Base-by-base conservation (phyloP, 345 rosid genomes). In the Lepidium didymum region DNA sequence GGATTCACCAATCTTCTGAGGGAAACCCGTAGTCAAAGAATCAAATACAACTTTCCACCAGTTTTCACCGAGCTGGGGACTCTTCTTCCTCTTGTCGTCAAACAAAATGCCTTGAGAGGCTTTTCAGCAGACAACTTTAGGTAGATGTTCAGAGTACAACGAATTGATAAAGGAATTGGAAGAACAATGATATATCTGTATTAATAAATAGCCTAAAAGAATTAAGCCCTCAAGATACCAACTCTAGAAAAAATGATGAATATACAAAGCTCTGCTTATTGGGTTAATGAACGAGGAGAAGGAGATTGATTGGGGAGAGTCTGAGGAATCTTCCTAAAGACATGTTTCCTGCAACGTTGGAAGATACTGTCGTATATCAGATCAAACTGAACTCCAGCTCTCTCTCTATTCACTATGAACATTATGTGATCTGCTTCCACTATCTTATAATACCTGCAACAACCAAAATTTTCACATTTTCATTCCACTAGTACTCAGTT, bases 331-430 rank as follows among this genome's bases (percentile, higher is more conserved):
- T 77, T 89, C 71, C 87, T 89, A 70, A 84, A 83, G 3, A 80
- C 90, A 74, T 95, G 96, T 67, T 94, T 95, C 74, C 97, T 81
- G 78, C 99, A 95, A 23, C 96, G 91, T 72, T 91, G 85, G 54
- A 95, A 95, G 70, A 95, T 95, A 82, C 88, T 83, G 71, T 95
- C 99, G 16, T 95, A 95, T 52, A 91, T 85, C 12, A 89, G 70
- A 81, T 95, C 99, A 16, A 91, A 95, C 62, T 87, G 90, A 41
- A 89, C 84, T 60, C 97, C 96, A 4, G 99, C 97, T 82, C 99
- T 89, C 45, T 95, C 99, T 58, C 96, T 77, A 51, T 87, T 95
- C 54, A 95, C 79, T 19, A 95, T 85, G 81, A 95, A 91, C 55
- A 81, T 62, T 55, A 95, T 89, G 79, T 95, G 99, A 81, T 95